Evolutionary conservation across 1,139 yeast species (phyloP), one percentile per base, ranked within the genome.

Genomic region (Geotrichum klebahnii): DNA sequence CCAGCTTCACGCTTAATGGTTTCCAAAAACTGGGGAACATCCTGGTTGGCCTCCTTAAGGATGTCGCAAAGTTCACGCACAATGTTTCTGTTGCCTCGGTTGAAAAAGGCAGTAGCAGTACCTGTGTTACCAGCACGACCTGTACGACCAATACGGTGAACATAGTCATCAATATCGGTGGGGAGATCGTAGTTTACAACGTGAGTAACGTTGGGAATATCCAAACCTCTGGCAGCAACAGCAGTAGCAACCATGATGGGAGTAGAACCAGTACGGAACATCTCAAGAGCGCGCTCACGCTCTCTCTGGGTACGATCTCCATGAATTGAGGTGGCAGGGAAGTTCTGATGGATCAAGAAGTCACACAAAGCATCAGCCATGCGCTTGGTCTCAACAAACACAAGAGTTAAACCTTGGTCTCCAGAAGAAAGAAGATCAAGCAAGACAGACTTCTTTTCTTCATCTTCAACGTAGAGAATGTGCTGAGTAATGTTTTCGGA

Each of bases 51-150:
- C 75, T 92, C 99, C 62, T 81, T 71, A 66, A 92, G 81, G 64
- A 94, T 79, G 55, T 87, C 96, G 66, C 88, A 71, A 70, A 92
- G 75, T 57, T 90, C 97, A 71, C 88, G 87, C 60, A 81, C 94
- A 65, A 92, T 78, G 67, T 89, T 89, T 68, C 79, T 82, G 81
- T 89, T 94, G 69, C 85, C 86, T 75, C 97, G 85, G 84, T 92
- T 92, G 75, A 92, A 88, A 78, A 92, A 92, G 51, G 98, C 95
- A 61, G 97, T 90, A 61, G 98, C 97, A 65, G 86, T 78, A 84
- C 98, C 98, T 59, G 85, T 82, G 76, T 92, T 92, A 79, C 98
- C 98, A 65, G 98, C 98, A 82, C 98, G 95, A 74, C 98, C 98
- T 65, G 98, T 92, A 84, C 98, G 94, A 79, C 98, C 98, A 68